Evolutionary conservation across 257 asterid species (phyloP).

Genomic region (Gardenia jasminoides): DNA sequence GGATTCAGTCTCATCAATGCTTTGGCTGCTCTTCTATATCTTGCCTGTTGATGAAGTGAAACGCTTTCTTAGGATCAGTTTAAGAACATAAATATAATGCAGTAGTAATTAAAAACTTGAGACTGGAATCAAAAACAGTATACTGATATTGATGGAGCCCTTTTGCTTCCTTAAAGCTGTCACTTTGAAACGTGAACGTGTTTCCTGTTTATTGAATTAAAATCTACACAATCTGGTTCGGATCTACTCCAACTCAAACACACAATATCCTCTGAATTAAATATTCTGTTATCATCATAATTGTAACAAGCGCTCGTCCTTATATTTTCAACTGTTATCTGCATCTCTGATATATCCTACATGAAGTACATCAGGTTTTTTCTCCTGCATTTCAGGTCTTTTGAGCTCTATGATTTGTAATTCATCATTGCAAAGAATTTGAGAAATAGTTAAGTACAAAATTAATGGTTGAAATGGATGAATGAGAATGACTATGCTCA

Average conservation of each 20-base stretch:
- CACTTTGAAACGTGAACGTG: neutral
- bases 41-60: slow-evolving; percentile 37
- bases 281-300: neutral
- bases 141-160: neutral
- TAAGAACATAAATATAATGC: neutral
- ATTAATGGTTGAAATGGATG: neutral
- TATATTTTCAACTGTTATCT: no score
- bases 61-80: neutral
- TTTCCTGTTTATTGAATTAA: neutral
- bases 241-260: neutral
- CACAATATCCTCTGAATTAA: neutral
- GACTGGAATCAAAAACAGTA: neutral
- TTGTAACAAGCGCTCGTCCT: neutral
- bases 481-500: neutral
- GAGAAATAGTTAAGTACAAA: neutral
- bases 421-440: neutral
- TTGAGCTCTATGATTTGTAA: neutral
- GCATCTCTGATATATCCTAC: neutral
- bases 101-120: neutral
- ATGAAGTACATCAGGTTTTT: no score
- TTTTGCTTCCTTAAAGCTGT: neutral
- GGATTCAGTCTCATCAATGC: slow-evolving; percentile 74
- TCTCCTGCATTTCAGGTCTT: neutral
- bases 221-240: neutral
- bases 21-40: slow-evolving; percentile 84